Evolutionary conservation across 2,329 filamentous ascomycete genomes (phyloP), one percentile per base, ranked within the genome.

Genomic region (Cercospora janseana): DNA sequence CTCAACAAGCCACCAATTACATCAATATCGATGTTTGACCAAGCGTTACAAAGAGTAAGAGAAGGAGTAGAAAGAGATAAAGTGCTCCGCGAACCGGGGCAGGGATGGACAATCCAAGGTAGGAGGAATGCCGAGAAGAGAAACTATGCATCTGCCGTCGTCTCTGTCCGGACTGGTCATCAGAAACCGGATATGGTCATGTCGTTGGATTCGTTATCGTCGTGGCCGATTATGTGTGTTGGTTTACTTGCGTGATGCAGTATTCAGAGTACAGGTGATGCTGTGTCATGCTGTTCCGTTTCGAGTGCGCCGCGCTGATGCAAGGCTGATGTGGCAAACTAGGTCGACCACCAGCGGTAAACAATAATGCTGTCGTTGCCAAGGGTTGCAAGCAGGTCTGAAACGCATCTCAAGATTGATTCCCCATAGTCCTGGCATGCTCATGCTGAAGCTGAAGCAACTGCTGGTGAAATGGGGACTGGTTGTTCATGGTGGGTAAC

Each of bases 401-500:
- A 41, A 26, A 21, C 13, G n/a, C 20, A 23, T 21, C 35, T 15
- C 40, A 45, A 26, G 27, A 45, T 44, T 35, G 29, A 8, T 45
- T 48, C 37, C 42, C 28, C 31, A 41, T 46, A 27, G 55, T 42
- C 34, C 37, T 53, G 27, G 56, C 46, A 37, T 54, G 52, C 34
- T 61, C 29, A 15, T 57, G 50, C n/a, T 61, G 61, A 43, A 67
- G 61, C 52, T 67, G 55, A 10, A 57, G 57, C 51, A 67, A 51
- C 16, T 63, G 61, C 48, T 63, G 58, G 40, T 64, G 60, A 50
- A 67, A 67, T 3, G 63, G 63, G 29, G 59, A 53, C 32, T 63
- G 63, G 40, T 65, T 62, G 49, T 43, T 42, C 21, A 52, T 40
- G 16, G 60, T 59, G 6, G 61, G 58, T n/a, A 62, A 29, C 31